Percentiles rank a stretch among this genome's conserved stretches.
Conservation (phyloP, 108 stramenopile genomes). For the Pseudonitzschia multiseries region DNA sequence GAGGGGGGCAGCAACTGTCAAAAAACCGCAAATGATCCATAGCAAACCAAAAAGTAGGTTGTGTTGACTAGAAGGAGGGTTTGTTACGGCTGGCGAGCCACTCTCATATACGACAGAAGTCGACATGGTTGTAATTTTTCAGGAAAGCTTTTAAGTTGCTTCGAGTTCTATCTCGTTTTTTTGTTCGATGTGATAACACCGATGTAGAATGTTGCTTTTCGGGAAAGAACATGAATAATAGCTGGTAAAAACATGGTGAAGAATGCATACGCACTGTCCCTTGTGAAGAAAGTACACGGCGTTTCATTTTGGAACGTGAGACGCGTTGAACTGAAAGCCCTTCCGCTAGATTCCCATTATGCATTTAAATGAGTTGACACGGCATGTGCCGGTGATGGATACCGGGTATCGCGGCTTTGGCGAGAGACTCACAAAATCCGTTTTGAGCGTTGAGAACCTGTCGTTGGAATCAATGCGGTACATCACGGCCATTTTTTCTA, state of each 20-base stretch:
- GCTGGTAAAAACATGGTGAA: too few species aligned
- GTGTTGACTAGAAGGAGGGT: constrained; percentile 6
- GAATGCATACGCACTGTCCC: too few species aligned
- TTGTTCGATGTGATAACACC: too few species aligned
- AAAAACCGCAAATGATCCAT: constrained; percentile 18
- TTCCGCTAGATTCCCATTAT: not conserved
- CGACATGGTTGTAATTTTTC: not conserved
- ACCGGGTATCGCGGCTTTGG: not conserved
- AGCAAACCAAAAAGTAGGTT: not conserved
- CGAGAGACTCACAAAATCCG: not conserved
- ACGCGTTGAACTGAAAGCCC: not conserved
- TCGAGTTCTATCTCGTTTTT: too few species aligned
- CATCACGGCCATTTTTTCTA: too few species aligned
- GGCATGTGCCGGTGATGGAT: not conserved
- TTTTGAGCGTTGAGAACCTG: not conserved
- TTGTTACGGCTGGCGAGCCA: constrained; percentile 13
- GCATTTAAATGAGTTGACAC: not conserved
- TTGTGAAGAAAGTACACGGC: not conserved
- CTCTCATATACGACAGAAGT: constrained; percentile 1
- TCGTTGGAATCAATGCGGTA: too few species aligned
- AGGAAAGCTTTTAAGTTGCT: too few species aligned
- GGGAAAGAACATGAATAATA: too few species aligned
- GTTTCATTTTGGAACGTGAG: not conserved
- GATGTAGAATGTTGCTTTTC: too few species aligned
- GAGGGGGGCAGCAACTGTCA: constrained; percentile 45